Evolutionary conservation across 192 early-diverging fungal genomes (phyloP).

Genomic region (Lunasporangiospora selenospora): DNA sequence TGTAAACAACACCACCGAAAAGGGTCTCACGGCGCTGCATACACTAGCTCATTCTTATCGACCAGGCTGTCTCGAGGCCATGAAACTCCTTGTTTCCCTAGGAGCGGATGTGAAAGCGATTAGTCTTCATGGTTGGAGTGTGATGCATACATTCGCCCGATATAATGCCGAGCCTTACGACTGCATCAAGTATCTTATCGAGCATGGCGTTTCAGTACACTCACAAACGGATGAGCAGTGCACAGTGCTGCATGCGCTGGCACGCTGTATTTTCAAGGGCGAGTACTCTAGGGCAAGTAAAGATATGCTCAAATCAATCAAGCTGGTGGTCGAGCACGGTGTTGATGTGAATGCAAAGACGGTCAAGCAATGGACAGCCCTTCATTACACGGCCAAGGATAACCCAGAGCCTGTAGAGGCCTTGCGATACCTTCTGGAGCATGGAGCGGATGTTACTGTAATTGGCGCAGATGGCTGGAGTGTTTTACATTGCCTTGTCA

Average conservation of each 20-base stretch:
- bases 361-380: constrained; percentile 53
- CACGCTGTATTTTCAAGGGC: constrained; percentile 42
- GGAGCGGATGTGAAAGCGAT: constrained; percentile 69
- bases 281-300: constrained; percentile 40
- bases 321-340: constrained; percentile 58
- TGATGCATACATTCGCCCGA: constrained; percentile 54
- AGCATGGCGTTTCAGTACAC: constrained; percentile 61
- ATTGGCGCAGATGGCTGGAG: constrained; percentile 69
- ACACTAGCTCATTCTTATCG: constrained; percentile 49
- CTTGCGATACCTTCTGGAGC: constrained; percentile 54
- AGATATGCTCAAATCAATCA: constrained; percentile 49
- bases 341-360: constrained; percentile 63
- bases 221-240: constrained; percentile 69
- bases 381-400: constrained; percentile 55
- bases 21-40: constrained; percentile 38
- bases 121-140: constrained; percentile 71
- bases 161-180: constrained; percentile 51
- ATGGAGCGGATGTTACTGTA: constrained; percentile 70
- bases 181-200: constrained; percentile 54
- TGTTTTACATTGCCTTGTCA: constrained; percentile 55
- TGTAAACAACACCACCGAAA: constrained; percentile 46
- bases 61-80: constrained; percentile 66
- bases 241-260: constrained; percentile 72
- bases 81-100: constrained; percentile 56
- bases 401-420: constrained; percentile 54